Percentiles rank a stretch among this genome's conserved stretches.
Conservation (phyloP, 2,329 filamentous ascomycete genomes). For the Cadophora malorum region DNA sequence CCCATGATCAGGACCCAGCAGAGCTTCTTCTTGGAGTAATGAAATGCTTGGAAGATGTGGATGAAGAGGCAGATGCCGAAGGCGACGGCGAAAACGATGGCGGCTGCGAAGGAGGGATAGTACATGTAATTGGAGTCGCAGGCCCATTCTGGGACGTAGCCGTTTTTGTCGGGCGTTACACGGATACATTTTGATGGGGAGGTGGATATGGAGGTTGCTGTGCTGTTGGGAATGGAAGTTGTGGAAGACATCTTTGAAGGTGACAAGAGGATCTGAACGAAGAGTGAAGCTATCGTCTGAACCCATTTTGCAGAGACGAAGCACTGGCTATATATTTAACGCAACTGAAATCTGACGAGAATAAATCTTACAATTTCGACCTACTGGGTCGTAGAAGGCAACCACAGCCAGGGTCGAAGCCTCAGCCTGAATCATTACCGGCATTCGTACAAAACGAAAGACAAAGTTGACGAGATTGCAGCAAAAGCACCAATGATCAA, state of each 20-base stretch:
- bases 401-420: neutral
- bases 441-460: neutral
- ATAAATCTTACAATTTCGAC: neutral
- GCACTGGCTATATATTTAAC: constrained; percentile 14
- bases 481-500: neutral
- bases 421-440: constrained; percentile 9
- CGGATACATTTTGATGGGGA: constrained; percentile 40
- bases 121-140: constrained; percentile 49
- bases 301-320: neutral
- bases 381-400: neutral
- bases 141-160: constrained; percentile 47
- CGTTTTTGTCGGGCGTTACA: constrained; percentile 46
- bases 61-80: constrained; percentile 45
- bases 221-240: constrained; percentile 24
- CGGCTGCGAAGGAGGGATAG: constrained; percentile 48
- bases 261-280: neutral
- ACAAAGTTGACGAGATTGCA: neutral
- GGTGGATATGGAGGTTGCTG: constrained; percentile 28
- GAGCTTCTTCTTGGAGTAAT: constrained; percentile 48
- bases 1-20: constrained; percentile 55
- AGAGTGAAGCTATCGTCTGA: neutral
- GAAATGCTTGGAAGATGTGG: constrained; percentile 48
- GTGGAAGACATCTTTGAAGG: constrained; percentile 33
- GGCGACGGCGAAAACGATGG: constrained; percentile 46
- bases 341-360: neutral